phyloP scores from a whole-genome alignment of 1,284 basidiomycete genomes.

The Bondarzewia mesenterica region DNA sequence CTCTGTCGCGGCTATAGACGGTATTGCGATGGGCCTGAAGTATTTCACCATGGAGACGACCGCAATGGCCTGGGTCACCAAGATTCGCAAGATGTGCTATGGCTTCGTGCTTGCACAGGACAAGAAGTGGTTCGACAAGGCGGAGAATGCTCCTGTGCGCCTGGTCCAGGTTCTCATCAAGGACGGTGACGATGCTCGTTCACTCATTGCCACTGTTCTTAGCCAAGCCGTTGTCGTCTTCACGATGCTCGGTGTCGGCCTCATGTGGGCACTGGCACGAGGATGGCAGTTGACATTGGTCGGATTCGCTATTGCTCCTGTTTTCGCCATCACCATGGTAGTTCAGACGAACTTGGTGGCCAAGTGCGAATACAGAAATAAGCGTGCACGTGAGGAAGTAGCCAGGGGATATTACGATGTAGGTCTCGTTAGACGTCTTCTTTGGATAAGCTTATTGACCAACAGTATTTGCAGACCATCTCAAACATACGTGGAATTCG shows the following conservation, averaged over 20 bases:
- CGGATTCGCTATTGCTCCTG: slow-evolving; percentile 79
- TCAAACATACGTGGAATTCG: slow-evolving; percentile 83
- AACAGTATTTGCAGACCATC: slow-evolving; percentile 47
- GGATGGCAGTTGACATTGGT: slow-evolving; percentile 95
- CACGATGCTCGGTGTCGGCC: slow-evolving; percentile 77
- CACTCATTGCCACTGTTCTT: slow-evolving; percentile 70
- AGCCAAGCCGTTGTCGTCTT: slow-evolving; percentile 67
- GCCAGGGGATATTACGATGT: slow-evolving; percentile 85
- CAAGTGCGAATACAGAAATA: slow-evolving; percentile 74
- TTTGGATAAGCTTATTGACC: background rate
- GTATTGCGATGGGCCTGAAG: slow-evolving; percentile 64
- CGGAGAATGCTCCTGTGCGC: slow-evolving; percentile 52
- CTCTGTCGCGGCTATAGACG: slow-evolving; percentile 69
- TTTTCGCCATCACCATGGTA: slow-evolving; percentile 73
- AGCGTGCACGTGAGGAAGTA: slow-evolving; percentile 77
- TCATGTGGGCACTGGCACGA: slow-evolving; percentile 80
- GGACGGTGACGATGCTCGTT: slow-evolving; percentile 86
- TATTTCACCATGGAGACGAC: slow-evolving; percentile 72
- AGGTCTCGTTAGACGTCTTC: slow-evolving; percentile 13
- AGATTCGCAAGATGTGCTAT: slow-evolving; percentile 56
- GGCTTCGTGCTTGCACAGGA: slow-evolving; percentile 71
- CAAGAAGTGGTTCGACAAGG: slow-evolving; percentile 83
- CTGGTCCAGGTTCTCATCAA: slow-evolving; percentile 83
- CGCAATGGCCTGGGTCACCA: slow-evolving; percentile 72
- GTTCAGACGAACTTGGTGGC: slow-evolving; percentile 66